phyloP scores from a whole-genome alignment of 2,329 filamentous ascomycete genomes.

The Colletotrichum sp. region DNA sequence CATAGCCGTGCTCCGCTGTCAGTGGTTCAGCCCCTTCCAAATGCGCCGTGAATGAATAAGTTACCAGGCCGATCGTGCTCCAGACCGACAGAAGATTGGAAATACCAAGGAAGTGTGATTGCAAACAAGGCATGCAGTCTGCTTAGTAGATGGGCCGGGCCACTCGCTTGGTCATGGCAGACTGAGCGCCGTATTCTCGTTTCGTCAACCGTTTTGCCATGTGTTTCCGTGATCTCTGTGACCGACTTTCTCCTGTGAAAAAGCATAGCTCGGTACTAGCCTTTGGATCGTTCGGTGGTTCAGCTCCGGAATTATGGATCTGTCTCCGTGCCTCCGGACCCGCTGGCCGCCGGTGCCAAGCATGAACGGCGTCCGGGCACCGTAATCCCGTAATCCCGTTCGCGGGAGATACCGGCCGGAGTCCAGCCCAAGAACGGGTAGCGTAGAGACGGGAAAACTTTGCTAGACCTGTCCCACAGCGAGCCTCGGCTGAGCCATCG shows the following conservation, averaged over 20 bases:
- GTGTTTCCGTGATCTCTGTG: neutral
- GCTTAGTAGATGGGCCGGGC: neutral
- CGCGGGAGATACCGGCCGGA: neutral
- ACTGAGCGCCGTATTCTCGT: neutral
- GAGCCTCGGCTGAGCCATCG: neutral
- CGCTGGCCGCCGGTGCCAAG: neutral
- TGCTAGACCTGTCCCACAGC: neutral
- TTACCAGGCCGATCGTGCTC: neutral
- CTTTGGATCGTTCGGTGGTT: neutral
- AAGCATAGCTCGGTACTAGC: neutral
- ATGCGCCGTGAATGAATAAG: neutral
- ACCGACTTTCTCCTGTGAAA: neutral
- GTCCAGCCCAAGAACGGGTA: neutral
- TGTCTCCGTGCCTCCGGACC: neutral
- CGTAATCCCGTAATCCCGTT: neutral
- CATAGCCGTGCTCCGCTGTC: neutral
- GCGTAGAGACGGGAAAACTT: neutral
- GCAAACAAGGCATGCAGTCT: constrained; percentile 2
- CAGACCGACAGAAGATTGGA: neutral
- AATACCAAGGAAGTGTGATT: neutral
- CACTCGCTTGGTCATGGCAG: neutral
- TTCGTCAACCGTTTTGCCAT: neutral
- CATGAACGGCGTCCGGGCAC: neutral
- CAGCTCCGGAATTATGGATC: neutral
- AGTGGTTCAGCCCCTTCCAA: neutral